Base-by-base conservation (phyloP, 2,329 filamentous ascomycete species). In the Rutstroemia sydowiana region DNA sequence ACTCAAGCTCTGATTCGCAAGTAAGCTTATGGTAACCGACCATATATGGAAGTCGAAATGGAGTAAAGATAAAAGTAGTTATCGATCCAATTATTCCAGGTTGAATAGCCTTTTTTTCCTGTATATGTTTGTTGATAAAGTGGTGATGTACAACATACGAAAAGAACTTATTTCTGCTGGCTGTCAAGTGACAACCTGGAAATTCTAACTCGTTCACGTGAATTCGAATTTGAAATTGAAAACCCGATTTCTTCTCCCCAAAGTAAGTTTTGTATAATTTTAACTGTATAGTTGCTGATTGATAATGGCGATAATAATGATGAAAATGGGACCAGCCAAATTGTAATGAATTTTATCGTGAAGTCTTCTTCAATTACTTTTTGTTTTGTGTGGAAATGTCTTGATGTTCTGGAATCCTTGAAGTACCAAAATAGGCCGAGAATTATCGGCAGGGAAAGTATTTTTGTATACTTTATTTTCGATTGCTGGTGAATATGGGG, bases 241-340 rank as follows among this genome's bases (percentile, higher is more conserved):
- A 8, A 4, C 8, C 8, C 8, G 23, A 26, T 26, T 26, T 26
- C 23, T 26, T 26, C 8, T 26, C 8, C n/a, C 23, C 4, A 42
- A 21, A 9, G 39, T 13, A 34, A 10, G 32, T 11, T 34, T 34
- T 34, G 32, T 5, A 34, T 11, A 34, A 11, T 34, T 32, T 34
- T 34, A 13, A 5, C 32, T 34, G 32, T 13, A 34, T 34, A 10
- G 14, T 7, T 32, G 30, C 6, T 9, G 37, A n/a, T 9, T 9
- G 20, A 18, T 21, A 21, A 18, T 2, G 10, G 10, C 10, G 16
- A 32, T 21, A 50, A 55, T 51, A 61, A 48, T 54, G 55, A 60
- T 55, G 50, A 58, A 50, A 28, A 48, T 49, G 43, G 52, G 49
- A 52, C 53, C 50, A 47, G 44, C 26, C 40, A 39, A 55, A 52